phyloP scores from a whole-genome alignment of 305 asterid genomes.

The Fraxinus albicans region DNA sequence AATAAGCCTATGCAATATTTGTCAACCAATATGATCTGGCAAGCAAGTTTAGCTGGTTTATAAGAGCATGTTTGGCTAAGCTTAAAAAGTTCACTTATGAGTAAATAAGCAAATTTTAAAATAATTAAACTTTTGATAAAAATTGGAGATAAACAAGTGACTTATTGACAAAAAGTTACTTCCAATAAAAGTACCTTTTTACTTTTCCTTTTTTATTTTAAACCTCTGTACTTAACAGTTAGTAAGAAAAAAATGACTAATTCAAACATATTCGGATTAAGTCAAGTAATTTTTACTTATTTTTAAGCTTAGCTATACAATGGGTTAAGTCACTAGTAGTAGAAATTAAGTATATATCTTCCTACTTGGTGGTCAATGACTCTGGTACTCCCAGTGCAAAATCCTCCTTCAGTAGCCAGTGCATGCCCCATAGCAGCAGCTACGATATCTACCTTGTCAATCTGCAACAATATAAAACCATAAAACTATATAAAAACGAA shows the following conservation, averaged over 20 bases:
- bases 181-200: background rate
- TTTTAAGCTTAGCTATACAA: background rate
- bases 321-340: background rate
- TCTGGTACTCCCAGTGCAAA: constrained; percentile 92
- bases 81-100: background rate
- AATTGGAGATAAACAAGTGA: background rate
- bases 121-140: background rate
- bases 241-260: background rate
- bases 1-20: constrained; percentile 11
- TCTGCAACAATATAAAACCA: constrained; percentile 38
- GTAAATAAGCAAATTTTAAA: background rate
- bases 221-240: background rate
- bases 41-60: background rate
- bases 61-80: background rate
- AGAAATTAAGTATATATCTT: constrained; percentile 20
- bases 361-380: constrained; percentile 92
- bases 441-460: constrained; percentile 85
- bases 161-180: background rate
- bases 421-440: constrained; percentile 98
- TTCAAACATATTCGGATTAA: background rate
- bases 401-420: constrained; percentile 96
- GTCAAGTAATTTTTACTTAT: background rate
- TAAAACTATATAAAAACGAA: constrained; percentile 19
- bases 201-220: background rate
- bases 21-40: background rate